These are phyloP conservation scores for Kandelia obovata DNA, from an alignment of 345 rosid genomes.

Conservation along the genomic window DNA sequence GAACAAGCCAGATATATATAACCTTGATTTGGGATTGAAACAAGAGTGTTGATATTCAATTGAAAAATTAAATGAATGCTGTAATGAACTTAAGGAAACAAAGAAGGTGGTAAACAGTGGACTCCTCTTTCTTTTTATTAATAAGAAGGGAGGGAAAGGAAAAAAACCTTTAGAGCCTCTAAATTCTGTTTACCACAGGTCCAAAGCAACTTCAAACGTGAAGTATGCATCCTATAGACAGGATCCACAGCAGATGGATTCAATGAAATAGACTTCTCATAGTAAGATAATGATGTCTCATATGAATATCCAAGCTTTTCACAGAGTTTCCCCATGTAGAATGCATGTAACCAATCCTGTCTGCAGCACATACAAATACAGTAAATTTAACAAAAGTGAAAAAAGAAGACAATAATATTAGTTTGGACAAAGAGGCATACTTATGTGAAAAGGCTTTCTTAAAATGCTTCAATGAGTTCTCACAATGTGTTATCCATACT, in stretches of 20 bases:
- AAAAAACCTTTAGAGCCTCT: slow-evolving; percentile 70
- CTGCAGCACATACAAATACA: slow-evolving; percentile 37
- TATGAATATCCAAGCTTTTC: slow-evolving; percentile 79
- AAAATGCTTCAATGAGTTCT: slow-evolving; percentile 84
- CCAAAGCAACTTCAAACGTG: slow-evolving; percentile 81
- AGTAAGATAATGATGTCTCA: slow-evolving; percentile 64
- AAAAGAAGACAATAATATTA: slow-evolving; percentile 13
- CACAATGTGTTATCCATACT: slow-evolving; percentile 67
- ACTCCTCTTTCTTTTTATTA: background rate
- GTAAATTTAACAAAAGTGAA: slow-evolving; percentile 5
- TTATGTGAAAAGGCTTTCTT: slow-evolving; percentile 76
- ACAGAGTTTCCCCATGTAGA: slow-evolving; percentile 92
- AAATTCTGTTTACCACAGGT: slow-evolving; percentile 58
- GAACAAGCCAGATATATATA: background rate
- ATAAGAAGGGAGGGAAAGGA: background rate
- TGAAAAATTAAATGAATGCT: background rate
- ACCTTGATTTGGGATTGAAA: background rate
- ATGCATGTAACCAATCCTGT: slow-evolving; percentile 96
- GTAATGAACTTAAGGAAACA: background rate
- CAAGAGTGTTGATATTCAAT: background rate
- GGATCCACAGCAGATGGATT: slow-evolving; percentile 89
- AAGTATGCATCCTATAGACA: slow-evolving; percentile 94
- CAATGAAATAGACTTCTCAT: slow-evolving; percentile 68
- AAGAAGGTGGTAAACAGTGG: background rate
- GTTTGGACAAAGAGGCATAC: slow-evolving; percentile 35